Percentiles rank a stretch among this genome's conserved stretches.
These are phyloP conservation scores for Debaryomyces sp. DNA, from an alignment of 1,139 yeast species.

Conservation along the genomic window DNA sequence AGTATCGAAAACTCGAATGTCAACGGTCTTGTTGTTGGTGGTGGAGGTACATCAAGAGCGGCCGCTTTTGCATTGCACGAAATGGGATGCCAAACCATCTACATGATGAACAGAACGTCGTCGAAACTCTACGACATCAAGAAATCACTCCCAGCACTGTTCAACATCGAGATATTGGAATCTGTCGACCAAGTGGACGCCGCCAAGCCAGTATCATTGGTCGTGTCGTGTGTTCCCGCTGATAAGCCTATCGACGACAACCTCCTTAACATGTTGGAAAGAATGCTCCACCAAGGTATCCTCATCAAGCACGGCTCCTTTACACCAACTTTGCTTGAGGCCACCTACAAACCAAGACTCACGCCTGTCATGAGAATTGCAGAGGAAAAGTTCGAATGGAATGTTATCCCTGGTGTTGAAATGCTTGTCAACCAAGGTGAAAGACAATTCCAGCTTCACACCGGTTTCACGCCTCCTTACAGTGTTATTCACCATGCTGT, in stretches of 20 bases:
- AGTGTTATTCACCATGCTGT: slow-evolving; percentile 63
- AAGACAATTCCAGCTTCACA: slow-evolving; percentile 80
- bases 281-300: slow-evolving; percentile 45
- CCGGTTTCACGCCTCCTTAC: slow-evolving; percentile 69
- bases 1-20: slow-evolving; percentile 32
- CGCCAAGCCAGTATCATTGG: slow-evolving; percentile 55
- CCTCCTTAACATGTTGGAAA: slow-evolving; percentile 50
- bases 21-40: slow-evolving; percentile 82
- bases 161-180: slow-evolving; percentile 63
- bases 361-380: slow-evolving; percentile 88
- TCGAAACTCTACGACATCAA: slow-evolving; percentile 64
- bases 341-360: slow-evolving; percentile 86
- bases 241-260: slow-evolving; percentile 68
- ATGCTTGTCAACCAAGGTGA: slow-evolving; percentile 94
- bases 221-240: slow-evolving; percentile 89
- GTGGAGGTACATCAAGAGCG: slow-evolving; percentile 97
- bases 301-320: slow-evolving; percentile 31
- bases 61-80: slow-evolving; percentile 84
- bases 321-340: slow-evolving; percentile 72
- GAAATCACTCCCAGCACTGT: slow-evolving; percentile 60
- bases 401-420: slow-evolving; percentile 80
- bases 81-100: slow-evolving; percentile 78
- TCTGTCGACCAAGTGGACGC: slow-evolving; percentile 44
- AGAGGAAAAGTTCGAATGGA: slow-evolving; percentile 60
- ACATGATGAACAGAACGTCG: slow-evolving; percentile 78